Evolutionary conservation across 2,329 filamentous ascomycete species (phyloP), one percentile per base, ranked within the genome.

Genomic region (Cladosporium cucumerinum): DNA sequence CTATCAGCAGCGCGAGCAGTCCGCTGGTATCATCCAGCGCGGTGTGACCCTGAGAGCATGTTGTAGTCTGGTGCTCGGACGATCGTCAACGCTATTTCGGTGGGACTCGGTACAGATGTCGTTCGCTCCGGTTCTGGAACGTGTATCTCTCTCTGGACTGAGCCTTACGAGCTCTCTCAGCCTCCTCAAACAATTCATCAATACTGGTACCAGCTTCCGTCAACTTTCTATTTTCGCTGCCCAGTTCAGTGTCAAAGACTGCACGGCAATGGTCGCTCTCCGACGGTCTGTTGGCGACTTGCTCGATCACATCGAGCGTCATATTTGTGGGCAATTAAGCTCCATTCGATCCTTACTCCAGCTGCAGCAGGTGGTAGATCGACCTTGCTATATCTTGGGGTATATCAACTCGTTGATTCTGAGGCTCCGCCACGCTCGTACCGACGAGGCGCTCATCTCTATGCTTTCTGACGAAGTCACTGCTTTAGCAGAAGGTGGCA

Each of bases 11-110:
- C 21, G 75, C 74, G 28, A 84, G 82, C 66, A 79, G 75, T 62
- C 71, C 81, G 75, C 74, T 16, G 74, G 74, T 30, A 71, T 81
- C 5, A 51, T 82, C 2, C 76, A 76, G 21, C 71, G 72, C 18
- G 70, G 78, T 52, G 69, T 77, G 2, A 71, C 78, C 4, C 66
- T 82, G 1, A 72, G 76, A 21, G 88, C 87, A 12, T 78, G 94
- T 0, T 80, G 89, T 66, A 84, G 87, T 14, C 79, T 94, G 1
- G 86, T 87, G 0, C 82, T 93, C 6, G 91, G 91, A 0, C 83
- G 90, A 57, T 88, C 87, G 46, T 93, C 91, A 0, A 81, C 89
- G 1, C 83, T 95, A 36, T 95, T 92, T 74, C 73, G 77, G 0
- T 92, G 86, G 82, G 80, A 88, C 59, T 74, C 80, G 2, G 78